These are phyloP conservation scores for Botrytis porri DNA, from an alignment of 2,329 filamentous ascomycete genomes.

Conservation along the genomic window DNA sequence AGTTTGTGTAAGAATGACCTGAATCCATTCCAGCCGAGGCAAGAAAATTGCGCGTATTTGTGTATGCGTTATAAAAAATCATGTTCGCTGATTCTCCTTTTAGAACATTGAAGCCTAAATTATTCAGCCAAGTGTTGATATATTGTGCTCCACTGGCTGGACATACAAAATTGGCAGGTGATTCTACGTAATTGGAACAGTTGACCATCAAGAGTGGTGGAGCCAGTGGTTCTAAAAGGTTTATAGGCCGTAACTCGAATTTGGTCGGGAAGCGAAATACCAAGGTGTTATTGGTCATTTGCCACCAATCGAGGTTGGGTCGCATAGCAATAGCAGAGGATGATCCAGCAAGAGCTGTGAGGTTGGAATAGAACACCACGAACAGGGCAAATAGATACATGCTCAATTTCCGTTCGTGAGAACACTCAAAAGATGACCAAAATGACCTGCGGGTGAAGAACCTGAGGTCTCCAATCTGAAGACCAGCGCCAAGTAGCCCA, in stretches of 20 bases:
- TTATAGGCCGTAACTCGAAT: background rate
- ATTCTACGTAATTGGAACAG: no score
- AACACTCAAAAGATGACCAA: background rate
- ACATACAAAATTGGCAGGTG: no score
- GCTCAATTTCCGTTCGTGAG: background rate
- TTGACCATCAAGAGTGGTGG: no score
- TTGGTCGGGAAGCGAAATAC: background rate
- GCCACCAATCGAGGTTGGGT: background rate
- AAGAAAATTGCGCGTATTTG: no score
- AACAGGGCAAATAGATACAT: background rate
- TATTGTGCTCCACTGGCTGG: no score
- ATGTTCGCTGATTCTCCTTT: no score
- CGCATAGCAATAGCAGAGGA: background rate
- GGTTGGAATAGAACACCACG: background rate
- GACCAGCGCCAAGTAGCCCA: background rate
- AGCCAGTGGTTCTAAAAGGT: no score
- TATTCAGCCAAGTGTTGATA: no score
- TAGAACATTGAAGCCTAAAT: no score
- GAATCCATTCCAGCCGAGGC: no score
- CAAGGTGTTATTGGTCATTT: background rate
- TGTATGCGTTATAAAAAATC: no score
- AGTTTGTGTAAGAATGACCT: no score
- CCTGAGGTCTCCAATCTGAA: background rate
- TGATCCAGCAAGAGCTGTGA: background rate
- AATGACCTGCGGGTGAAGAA: background rate